Conservation (phyloP, 2,329 filamentous ascomycete species). For the Zopfia rhizophila region DNA sequence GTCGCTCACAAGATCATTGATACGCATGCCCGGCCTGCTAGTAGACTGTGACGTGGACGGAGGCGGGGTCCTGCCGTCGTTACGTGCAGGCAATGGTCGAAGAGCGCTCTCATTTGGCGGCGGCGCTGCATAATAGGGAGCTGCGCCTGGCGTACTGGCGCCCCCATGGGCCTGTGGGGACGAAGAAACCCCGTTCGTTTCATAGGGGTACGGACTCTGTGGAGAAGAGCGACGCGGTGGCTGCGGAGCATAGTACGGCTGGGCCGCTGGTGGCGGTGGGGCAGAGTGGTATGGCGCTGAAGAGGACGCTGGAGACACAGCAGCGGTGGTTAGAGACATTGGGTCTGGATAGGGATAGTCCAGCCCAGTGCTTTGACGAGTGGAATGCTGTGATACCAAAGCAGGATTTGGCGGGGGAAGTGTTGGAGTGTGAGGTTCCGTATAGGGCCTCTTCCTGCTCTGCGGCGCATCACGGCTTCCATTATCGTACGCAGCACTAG, state of each 20-base stretch:
- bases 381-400: constrained; percentile 53
- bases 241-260: constrained; percentile 54
- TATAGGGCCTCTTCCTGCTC: constrained; percentile 58
- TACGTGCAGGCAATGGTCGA: constrained; percentile 47
- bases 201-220: constrained; percentile 55
- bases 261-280: constrained; percentile 42
- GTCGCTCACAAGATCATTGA: constrained; percentile 54
- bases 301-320: constrained; percentile 57
- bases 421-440: constrained; percentile 63
- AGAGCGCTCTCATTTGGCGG: constrained; percentile 40
- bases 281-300: constrained; percentile 52
- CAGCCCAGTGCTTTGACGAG: constrained; percentile 41
- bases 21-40: constrained; percentile 53
- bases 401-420: constrained; percentile 60
- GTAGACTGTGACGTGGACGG: constrained; percentile 40
- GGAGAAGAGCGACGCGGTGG: constrained; percentile 54
- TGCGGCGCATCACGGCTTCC: constrained; percentile 50
- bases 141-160: constrained; percentile 46
- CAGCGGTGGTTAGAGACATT: constrained; percentile 55
- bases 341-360: constrained; percentile 58
- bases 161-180: constrained; percentile 53
- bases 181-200: constrained; percentile 53
- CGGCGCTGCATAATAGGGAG: constrained; percentile 45
- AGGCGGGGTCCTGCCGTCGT: constrained; percentile 54
- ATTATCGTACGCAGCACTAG: constrained; percentile 50